Conservation (phyloP, 2,329 filamentous ascomycete genomes). For the Sclerotinia minor region DNA sequence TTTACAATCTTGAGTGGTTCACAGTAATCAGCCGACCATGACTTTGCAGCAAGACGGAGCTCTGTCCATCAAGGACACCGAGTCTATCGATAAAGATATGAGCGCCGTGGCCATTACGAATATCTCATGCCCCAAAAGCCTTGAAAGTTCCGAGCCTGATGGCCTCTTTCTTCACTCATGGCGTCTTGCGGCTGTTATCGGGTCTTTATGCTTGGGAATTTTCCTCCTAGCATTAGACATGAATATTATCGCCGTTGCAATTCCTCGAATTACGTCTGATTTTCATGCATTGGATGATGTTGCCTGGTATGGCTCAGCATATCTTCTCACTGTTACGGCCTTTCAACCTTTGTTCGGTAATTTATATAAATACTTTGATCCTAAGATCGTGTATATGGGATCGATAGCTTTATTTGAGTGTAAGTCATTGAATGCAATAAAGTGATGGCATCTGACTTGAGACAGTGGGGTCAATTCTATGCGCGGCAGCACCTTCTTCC, state of each 20-base stretch:
- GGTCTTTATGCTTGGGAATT: slow-evolving; percentile 11
- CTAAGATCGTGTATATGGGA: slow-evolving; percentile 19
- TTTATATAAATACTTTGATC: slow-evolving; percentile 33
- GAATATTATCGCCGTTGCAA: slow-evolving; percentile 40
- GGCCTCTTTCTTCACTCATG: slow-evolving; percentile 15
- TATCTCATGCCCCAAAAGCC: not conserved
- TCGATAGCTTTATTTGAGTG: slow-evolving; percentile 24
- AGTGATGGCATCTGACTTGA: not conserved
- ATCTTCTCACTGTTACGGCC: slow-evolving; percentile 45
- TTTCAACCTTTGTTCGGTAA: slow-evolving; percentile 27
- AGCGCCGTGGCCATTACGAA: not conserved
- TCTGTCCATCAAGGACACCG: slow-evolving; percentile 3
- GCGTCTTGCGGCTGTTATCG: slow-evolving; percentile 12
- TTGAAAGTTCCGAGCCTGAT: not conserved
- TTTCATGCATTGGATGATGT: slow-evolving; percentile 48
- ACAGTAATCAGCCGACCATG: not conserved
- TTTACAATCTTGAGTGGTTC: not conserved
- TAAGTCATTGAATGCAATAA: not conserved
- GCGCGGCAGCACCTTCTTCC: slow-evolving; percentile 48
- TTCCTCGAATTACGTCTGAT: slow-evolving; percentile 52
- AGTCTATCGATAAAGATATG: slow-evolving; percentile 1
- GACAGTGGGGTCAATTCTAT: slow-evolving; percentile 48
- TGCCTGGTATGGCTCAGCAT: slow-evolving; percentile 43
- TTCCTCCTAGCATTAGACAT: slow-evolving; percentile 16
- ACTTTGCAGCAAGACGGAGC: not conserved